phyloP scores from a whole-genome alignment of 2,329 filamentous ascomycete species.

The Talaromyces sp. region DNA sequence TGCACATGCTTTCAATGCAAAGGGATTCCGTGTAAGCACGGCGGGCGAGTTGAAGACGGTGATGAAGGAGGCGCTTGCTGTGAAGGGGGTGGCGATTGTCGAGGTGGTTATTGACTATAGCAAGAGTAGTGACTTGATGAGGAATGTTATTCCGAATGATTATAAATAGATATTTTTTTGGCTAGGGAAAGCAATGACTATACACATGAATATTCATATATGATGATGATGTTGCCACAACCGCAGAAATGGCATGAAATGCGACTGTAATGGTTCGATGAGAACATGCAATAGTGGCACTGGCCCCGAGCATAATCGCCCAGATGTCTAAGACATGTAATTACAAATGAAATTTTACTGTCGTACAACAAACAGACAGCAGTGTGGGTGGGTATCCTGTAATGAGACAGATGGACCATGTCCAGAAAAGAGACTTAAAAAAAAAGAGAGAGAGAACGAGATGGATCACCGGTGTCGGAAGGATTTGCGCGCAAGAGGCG shows the following conservation, averaged over 20 bases:
- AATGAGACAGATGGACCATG: slow-evolving; percentile 4
- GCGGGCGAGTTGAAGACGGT: slow-evolving; percentile 2
- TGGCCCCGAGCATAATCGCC: not conserved
- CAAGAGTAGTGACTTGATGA: slow-evolving; percentile 10
- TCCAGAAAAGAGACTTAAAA: not conserved
- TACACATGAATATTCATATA: not conserved
- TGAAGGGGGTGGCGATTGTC: slow-evolving; percentile 7
- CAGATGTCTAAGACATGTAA: not conserved
- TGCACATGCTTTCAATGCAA: slow-evolving; percentile 8
- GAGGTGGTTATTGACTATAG: slow-evolving; percentile 11
- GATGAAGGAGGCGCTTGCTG: slow-evolving; percentile 6
- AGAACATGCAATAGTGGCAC: not conserved
- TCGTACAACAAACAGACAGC: not conserved
- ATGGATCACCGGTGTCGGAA: slow-evolving; percentile 27
- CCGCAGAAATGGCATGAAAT: not conserved
- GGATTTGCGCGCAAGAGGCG: slow-evolving; percentile 39
- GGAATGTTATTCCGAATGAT: slow-evolving; percentile 11
- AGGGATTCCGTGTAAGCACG: slow-evolving; percentile 2
- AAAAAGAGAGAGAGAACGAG: not conserved
- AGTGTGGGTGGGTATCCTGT: slow-evolving; percentile 8
- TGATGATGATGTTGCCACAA: too few species aligned
- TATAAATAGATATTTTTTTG: not conserved
- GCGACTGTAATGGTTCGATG: not conserved
- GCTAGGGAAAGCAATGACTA: not conserved
- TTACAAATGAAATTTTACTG: not conserved